Evolutionary conservation across 805 yeast species (phyloP), one percentile per base, ranked within the genome.

Genomic region (Starmera quercuum): DNA sequence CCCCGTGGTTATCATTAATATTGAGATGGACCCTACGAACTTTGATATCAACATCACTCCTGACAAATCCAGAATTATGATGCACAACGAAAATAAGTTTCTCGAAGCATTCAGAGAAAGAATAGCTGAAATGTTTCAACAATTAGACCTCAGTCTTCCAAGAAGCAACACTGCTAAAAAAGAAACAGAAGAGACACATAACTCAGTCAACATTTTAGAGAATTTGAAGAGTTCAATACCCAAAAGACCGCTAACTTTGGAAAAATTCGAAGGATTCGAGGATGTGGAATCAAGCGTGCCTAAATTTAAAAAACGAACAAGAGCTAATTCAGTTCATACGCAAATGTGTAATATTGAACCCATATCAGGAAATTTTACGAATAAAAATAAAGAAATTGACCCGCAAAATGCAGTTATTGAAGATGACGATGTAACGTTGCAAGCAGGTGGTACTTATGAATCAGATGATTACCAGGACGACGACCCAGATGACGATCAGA

Each of bases 1-100:
- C 33, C 97, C 97, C 0, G 72, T 75, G 9, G 64, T 83, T 31
- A 64, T 86, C 3, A 45, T 85, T 3, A 67, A 92, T 53, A 44
- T 92, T 15, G 47, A 49, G 11, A 51, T 85, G 6, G 66, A 71
- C 26, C 64, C 82, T 0, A 46, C 50, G 18, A 60, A 64, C 25
- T 39, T 80, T n/a, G 98, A 92, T 57, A 67, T 92, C 14, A 92
- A 92, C 55, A 83, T 92, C 1, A 79, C 95, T 0, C 97, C 98
- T 0, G 97, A 92, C 53, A 92, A 92, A 52, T 64, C 90, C 33
- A 72, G 76, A 3, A 66, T 88, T 2, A 51, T 83, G 46, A 51
- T 87, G 2, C 86, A 79, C 38, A 65, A 76, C 40, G 97, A 88
- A 53, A 52, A 56, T 4, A 53, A 59, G n/a, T 51, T 88, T 2